A percentile compares a stretch with the other conserved stretches of the same genome.
These are phyloP conservation scores for Pholiota microspora DNA, from an alignment of 768 basidiomycete genomes.

Conservation along the genomic window DNA sequence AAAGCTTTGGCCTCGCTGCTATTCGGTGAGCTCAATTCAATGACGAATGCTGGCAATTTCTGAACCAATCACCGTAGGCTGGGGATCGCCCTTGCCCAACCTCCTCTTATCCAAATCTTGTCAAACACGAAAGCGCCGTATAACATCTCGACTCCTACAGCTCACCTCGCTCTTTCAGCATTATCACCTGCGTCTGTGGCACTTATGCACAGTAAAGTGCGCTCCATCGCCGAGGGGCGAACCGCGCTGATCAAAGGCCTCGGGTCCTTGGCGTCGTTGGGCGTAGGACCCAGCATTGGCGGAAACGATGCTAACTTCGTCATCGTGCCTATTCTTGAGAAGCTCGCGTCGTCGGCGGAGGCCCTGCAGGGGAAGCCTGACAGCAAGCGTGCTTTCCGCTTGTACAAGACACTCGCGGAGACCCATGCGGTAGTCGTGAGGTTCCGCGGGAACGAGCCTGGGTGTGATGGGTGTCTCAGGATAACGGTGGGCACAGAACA, in stretches of 20 bases:
- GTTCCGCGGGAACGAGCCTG: constrained; percentile 81
- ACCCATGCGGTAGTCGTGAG: constrained; percentile 85
- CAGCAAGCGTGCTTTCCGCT: constrained; percentile 53
- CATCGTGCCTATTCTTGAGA: constrained; percentile 69
- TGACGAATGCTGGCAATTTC: background rate
- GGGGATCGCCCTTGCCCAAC: constrained; percentile 87
- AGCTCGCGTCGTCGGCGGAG: constrained; percentile 23
- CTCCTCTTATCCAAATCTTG: constrained; percentile 86
- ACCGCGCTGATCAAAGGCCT: constrained; percentile 50
- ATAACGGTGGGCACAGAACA: constrained; percentile 85
- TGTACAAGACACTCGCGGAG: constrained; percentile 86
- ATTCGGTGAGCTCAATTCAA: constrained; percentile 64
- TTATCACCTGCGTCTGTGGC: constrained; percentile 63
- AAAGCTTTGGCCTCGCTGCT: constrained; percentile 93
- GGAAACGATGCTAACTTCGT: constrained; percentile 91
- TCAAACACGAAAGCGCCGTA: constrained; percentile 97
- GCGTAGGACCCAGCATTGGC: constrained; percentile 71
- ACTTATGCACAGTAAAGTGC: constrained; percentile 64
- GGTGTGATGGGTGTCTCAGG: constrained; percentile 84
- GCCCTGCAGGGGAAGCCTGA: constrained; percentile 37
- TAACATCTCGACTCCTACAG: constrained; percentile 91
- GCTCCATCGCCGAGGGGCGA: constrained; percentile 59
- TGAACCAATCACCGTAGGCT: constrained; percentile 45
- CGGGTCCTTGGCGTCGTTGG: constrained; percentile 40
- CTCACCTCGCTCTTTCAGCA: constrained; percentile 76